Base-by-base conservation (phyloP, 2,329 filamentous ascomycete genomes). In the Xylaria sp. region DNA sequence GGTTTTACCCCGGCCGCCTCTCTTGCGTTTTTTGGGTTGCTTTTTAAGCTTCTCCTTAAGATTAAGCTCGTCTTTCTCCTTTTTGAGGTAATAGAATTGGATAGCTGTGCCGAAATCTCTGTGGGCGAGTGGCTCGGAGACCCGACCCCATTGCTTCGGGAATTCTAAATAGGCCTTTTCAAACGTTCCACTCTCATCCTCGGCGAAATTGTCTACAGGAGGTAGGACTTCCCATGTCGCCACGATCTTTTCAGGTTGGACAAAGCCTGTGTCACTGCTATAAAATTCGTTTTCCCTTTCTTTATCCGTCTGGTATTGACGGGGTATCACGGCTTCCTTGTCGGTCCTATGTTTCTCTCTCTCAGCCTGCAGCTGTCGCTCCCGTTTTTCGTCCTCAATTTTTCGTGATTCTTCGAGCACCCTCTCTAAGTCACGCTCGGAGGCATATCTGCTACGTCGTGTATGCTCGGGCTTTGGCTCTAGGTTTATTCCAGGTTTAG, bases 71-170 rank as follows among this genome's bases (percentile, higher is more conserved):
- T 91, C 91, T 81, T 89, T 95, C 77, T 92, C 92, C 81, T 90
- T 96, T 77, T 91, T 92, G 70, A 92, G 85, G 79, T 96, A 96
- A 80, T 96, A 96, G 79, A 94, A 93, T 77, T 93, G 91, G 73
- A 96, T 96, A 79, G 91, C 93, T 55, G 92, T 88, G 72, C 91
- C 91, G 79, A 93, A 94, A 74, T 92, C 90, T 27, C 92, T 88
- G 35, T 86, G 84, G 0, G 87, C 86, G 5, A 95, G 81, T 27
- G 85, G 85, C 67, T 91, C 88, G 5, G 92, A 91, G 66, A 96
- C 90, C 74, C 88, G 90, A 65, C 92, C 91, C 92, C 92, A 96
- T 76, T 94, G 92, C 84, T 96, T 96, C 0, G 92, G 91, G 66
- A 87, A 88, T 69, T 93, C 91, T 60, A 92, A 84, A 75, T 93